Percentiles rank a stretch among this genome's conserved stretches.
phyloP scores from a whole-genome alignment of 2,329 filamentous ascomycete species.

The Aspergillus candidus region DNA sequence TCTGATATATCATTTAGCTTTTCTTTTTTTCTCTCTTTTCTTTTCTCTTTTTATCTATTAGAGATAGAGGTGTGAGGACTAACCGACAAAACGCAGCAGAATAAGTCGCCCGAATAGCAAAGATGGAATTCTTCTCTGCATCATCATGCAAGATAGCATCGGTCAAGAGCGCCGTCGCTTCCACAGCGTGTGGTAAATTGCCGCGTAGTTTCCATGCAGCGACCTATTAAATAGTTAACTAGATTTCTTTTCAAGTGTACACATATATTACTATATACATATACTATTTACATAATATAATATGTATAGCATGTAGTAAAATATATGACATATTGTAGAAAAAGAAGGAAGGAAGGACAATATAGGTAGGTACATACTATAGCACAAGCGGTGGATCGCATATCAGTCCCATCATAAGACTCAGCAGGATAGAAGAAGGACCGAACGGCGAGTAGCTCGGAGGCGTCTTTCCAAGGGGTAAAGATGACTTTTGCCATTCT shows the following conservation, averaged over 20 bases:
- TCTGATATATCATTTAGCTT: slow-evolving; percentile 16
- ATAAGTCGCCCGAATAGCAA: slow-evolving; percentile 41
- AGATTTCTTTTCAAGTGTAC: slow-evolving; percentile 1
- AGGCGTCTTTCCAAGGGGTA: slow-evolving; percentile 37
- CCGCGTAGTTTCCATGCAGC: slow-evolving; percentile 41
- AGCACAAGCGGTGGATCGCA: slow-evolving; percentile 35
- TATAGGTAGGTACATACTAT: slow-evolving; percentile 25
- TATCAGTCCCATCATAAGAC: slow-evolving; percentile 28
- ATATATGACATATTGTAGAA: too few relatives aligned
- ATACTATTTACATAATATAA: too few relatives aligned
- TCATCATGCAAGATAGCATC: slow-evolving; percentile 43
- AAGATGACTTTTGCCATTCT: slow-evolving; percentile 38
- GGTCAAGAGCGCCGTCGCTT: slow-evolving; percentile 41
- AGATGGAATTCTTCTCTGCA: slow-evolving; percentile 35
- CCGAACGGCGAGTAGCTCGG: slow-evolving; percentile 33
- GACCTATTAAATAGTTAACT: slow-evolving; percentile 20
- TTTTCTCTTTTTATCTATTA: not conserved
- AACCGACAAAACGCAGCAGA: slow-evolving; percentile 43
- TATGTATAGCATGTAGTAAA: too few relatives aligned
- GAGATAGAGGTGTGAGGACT: not conserved
- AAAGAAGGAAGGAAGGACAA: too few relatives aligned
- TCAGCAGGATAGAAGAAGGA: slow-evolving; percentile 35
- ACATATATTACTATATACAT: too few relatives aligned
- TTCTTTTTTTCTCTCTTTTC: not conserved
- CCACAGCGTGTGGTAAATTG: slow-evolving; percentile 41